Evolutionary conservation across 805 yeast species (phyloP).

Genomic region (Kodamaea kaohsiungensis): DNA sequence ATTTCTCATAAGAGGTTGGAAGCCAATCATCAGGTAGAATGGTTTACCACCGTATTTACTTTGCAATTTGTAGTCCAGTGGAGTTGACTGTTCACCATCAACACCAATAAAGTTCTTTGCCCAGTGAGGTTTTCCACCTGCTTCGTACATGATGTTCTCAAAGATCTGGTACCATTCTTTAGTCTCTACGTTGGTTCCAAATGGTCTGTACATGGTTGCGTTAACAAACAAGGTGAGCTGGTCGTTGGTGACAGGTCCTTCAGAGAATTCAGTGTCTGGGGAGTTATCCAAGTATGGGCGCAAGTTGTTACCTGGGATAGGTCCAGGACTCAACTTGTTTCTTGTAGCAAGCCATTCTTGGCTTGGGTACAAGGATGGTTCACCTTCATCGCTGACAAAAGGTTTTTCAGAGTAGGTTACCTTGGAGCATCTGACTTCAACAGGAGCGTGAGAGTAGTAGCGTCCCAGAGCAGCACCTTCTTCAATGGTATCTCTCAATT

Average conservation of each 20-base stretch:
- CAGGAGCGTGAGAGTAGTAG: slow-evolving; percentile 90
- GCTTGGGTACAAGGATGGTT: slow-evolving; percentile 41
- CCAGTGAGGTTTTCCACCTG: slow-evolving; percentile 97
- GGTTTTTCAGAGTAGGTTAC: slow-evolving; percentile 54
- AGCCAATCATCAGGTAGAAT: slow-evolving; percentile 76
- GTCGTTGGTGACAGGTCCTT: slow-evolving; percentile 55
- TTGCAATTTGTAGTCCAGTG: slow-evolving; percentile 41
- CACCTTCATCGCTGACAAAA: slow-evolving; percentile 36
- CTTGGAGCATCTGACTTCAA: slow-evolving; percentile 92
- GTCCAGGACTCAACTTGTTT: slow-evolving; percentile 62
- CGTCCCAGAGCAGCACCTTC: slow-evolving; percentile 60
- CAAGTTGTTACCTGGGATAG: slow-evolving; percentile 79
- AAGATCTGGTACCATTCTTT: slow-evolving; percentile 81
- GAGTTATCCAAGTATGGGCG: slow-evolving; percentile 84
- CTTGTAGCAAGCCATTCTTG: slow-evolving; percentile 55
- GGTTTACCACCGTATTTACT: slow-evolving; percentile 46
- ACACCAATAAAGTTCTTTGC: slow-evolving; percentile 88
- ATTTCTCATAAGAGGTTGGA: slow-evolving; percentile 62
- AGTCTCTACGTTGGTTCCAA: slow-evolving; percentile 69
- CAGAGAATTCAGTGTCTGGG: slow-evolving; percentile 57
- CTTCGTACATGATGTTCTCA: slow-evolving; percentile 72
- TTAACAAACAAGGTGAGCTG: slow-evolving; percentile 85
- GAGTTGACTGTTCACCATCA: slow-evolving; percentile 35
- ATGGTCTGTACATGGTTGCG: slow-evolving; percentile 97
- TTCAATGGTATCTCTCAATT: slow-evolving; percentile 61